Evolutionary conservation across 2,329 filamentous ascomycete genomes (phyloP).

Genomic region (Botrytis deweyae): DNA sequence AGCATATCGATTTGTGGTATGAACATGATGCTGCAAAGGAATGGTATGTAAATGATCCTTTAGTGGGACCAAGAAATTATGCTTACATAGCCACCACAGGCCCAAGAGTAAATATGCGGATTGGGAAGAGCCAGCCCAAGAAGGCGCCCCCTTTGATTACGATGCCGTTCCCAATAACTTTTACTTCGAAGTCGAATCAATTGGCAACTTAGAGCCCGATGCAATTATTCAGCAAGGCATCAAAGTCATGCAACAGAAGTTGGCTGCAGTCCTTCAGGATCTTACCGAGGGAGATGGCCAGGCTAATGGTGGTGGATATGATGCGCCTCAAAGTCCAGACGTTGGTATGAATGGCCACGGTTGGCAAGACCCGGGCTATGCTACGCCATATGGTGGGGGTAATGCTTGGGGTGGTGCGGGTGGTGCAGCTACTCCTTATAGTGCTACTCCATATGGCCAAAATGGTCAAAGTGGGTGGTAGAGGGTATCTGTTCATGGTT

Average conservation of each 20-base stretch:
- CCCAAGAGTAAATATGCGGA: conserved; percentile 77
- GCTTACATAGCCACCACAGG: conserved; percentile 47
- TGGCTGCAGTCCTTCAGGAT: conserved; percentile 74
- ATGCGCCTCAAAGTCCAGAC: conserved; percentile 66
- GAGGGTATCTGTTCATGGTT: background rate
- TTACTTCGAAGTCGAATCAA: conserved; percentile 91
- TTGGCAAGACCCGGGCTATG: conserved; percentile 63
- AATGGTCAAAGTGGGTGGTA: conserved; percentile 34
- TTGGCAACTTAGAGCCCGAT: conserved; percentile 85
- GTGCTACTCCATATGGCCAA: conserved; percentile 61
- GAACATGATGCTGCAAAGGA: conserved; percentile 79
- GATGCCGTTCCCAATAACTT: conserved; percentile 81
- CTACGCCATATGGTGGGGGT: conserved; percentile 65
- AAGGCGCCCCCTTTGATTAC: conserved; percentile 88
- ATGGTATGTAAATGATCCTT: conserved; percentile 60
- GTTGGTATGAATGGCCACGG: conserved; percentile 53
- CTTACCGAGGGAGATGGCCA: conserved; percentile 58
- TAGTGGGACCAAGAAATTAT: conserved; percentile 24
- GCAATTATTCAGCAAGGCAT: conserved; percentile 87
- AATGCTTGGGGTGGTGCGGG: conserved; percentile 65
- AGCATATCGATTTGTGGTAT: conserved; percentile 92
- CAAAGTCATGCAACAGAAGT: conserved; percentile 82
- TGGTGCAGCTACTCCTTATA: conserved; percentile 56
- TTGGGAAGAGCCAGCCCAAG: conserved; percentile 75
- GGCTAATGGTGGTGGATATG: conserved; percentile 46